Percentiles rank a stretch among this genome's conserved stretches.
Evolutionary conservation across 2,329 filamentous ascomycete genomes (phyloP).

Genomic region (Magnaporthiopsis incrustans): DNA sequence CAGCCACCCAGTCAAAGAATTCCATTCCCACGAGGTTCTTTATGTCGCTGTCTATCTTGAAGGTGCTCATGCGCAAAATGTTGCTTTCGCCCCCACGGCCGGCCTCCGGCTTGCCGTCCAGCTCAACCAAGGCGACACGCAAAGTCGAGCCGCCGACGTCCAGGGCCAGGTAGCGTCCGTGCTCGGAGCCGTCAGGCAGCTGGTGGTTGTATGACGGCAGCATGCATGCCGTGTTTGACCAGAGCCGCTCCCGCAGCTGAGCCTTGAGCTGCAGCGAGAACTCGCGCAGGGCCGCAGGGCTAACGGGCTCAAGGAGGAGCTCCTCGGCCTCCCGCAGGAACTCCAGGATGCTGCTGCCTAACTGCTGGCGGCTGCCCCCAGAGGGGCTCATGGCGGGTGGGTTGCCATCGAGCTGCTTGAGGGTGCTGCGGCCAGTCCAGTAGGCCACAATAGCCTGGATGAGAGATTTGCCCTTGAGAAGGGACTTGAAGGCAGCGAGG

Average conservation of each 20-base stretch:
- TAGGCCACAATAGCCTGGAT: constrained; percentile 48
- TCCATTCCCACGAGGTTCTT: constrained; percentile 49
- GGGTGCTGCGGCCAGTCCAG: constrained; percentile 37
- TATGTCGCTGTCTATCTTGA: constrained; percentile 46
- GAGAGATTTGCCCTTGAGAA: constrained; percentile 51
- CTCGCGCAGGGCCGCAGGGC: constrained; percentile 33
- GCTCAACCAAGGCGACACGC: constrained; percentile 54
- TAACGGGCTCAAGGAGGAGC: constrained; percentile 39
- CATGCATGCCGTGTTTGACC: constrained; percentile 50
- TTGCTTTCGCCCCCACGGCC: constrained; percentile 30
- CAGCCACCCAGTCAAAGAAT: constrained; percentile 64
- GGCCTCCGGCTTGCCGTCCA: constrained; percentile 36
- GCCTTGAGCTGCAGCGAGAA: constrained; percentile 43
- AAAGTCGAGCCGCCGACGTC: constrained; percentile 65
- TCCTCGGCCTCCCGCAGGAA: constrained; percentile 51
- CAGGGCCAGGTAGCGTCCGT: constrained; percentile 51
- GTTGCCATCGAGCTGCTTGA: constrained; percentile 16
- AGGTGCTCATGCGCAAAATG: constrained; percentile 47
- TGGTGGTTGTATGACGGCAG: constrained; percentile 59
- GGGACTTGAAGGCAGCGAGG: constrained; percentile 47
- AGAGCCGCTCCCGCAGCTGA: constrained; percentile 46
- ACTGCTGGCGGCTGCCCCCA: not conserved
- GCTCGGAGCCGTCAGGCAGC: constrained; percentile 52
- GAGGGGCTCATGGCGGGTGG: not conserved
- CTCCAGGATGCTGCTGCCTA: constrained; percentile 30